phyloP scores from a whole-genome alignment of 805 yeast genomes.

The Grigorovia jiainica region DNA sequence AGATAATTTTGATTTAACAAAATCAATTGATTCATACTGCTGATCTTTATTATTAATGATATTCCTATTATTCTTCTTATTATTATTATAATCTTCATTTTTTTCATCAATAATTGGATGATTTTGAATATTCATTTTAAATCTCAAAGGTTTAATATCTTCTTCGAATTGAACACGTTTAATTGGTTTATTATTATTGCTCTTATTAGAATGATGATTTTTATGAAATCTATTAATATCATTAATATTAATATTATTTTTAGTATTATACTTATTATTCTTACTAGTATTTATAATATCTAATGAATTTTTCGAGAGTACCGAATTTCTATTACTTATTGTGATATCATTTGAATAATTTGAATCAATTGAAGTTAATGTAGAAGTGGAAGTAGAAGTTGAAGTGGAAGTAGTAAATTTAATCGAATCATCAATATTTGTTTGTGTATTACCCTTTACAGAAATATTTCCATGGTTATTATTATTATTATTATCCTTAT shows the following conservation, averaged over 20 bases:
- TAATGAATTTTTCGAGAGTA: not conserved
- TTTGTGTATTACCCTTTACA: not conserved
- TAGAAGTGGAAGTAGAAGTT: not conserved
- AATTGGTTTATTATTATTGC: not conserved
- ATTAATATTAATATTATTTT: not conserved
- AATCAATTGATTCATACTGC: not conserved
- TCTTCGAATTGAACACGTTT: slow-evolving; percentile 9
- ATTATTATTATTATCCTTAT: not conserved
- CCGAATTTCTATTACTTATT: not conserved
- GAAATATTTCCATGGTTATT: not conserved
- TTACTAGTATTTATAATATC: not conserved
- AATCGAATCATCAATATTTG: not conserved
- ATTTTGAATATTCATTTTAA: slow-evolving; percentile 11
- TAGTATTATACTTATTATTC: not conserved
- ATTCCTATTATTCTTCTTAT: no score
- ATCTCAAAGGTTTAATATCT: slow-evolving; percentile 18
- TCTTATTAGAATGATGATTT: not conserved
- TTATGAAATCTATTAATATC: no score
- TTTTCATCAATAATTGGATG: no score
- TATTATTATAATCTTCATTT: not conserved
- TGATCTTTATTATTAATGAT: not conserved
- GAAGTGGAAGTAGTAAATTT: not conserved
- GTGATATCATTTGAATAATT: not conserved
- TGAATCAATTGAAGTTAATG: not conserved
- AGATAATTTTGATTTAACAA: slow-evolving; percentile 1